Conservation (phyloP, 1,284 basidiomycete genomes). For the Veloporphyrellus conicus region DNA sequence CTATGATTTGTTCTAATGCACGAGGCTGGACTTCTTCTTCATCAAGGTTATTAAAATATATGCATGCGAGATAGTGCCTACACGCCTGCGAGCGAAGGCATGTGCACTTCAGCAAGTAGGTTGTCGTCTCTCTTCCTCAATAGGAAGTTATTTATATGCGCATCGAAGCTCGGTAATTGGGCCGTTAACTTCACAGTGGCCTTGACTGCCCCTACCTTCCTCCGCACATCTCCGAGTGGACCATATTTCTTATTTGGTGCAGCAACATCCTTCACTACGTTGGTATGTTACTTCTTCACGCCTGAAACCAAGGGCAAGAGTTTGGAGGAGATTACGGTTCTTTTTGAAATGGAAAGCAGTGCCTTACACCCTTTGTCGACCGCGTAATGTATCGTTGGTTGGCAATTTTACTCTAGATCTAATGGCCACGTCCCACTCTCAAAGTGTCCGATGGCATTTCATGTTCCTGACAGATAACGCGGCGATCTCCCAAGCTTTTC, state of each 20-base stretch:
- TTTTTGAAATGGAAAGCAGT: conserved; percentile 31
- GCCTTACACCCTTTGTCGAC: background rate
- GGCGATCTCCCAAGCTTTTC: background rate
- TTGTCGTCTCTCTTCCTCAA: conserved; percentile 33
- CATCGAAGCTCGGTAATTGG: conserved; percentile 20
- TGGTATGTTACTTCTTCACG: conserved; percentile 40
- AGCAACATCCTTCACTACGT: conserved; percentile 36
- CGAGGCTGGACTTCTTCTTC: background rate
- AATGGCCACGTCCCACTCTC: background rate
- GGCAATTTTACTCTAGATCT: background rate
- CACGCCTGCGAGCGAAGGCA: conserved; percentile 31
- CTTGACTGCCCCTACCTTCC: conserved; percentile 46
- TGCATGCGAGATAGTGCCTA: conserved; percentile 31
- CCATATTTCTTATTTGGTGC: conserved; percentile 49
- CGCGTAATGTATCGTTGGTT: conserved; percentile 3
- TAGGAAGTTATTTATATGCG: conserved; percentile 20
- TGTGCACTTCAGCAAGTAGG: conserved; percentile 41
- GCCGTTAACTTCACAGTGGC: conserved; percentile 46
- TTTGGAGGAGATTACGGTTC: conserved; percentile 40
- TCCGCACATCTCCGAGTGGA: conserved; percentile 40
- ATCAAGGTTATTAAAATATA: conserved; percentile 32
- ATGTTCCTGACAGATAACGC: conserved; percentile 1
- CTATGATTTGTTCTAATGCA: background rate
- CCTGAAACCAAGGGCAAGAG: conserved; percentile 46
- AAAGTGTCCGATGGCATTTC: background rate